Conservation (phyloP, 2,329 filamentous ascomycete species). For the Ophiocordyceps camponoti-leonardi region DNA sequence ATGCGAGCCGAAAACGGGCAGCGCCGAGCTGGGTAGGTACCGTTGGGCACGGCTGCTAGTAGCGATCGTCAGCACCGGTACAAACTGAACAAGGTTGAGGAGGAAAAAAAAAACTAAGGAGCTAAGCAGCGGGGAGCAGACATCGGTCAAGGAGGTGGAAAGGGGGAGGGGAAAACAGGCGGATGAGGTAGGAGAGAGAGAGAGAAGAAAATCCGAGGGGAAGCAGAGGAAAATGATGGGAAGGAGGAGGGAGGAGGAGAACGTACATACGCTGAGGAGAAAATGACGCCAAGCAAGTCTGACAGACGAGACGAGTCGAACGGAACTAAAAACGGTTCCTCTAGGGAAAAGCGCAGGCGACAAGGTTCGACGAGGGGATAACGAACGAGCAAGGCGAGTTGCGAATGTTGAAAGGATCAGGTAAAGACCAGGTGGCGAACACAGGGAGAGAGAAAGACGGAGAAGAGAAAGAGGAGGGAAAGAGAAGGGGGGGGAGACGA, state of each 20-base stretch:
- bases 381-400: too few relatives aligned
- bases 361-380: neutral
- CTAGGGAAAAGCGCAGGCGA: neutral
- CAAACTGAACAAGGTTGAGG: too few relatives aligned
- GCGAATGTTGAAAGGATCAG: neutral
- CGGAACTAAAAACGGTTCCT: too few relatives aligned
- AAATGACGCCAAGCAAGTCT: neutral
- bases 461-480: neutral
- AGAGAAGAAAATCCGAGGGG: neutral
- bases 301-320: neutral
- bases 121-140: too few relatives aligned
- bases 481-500: neutral
- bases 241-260: neutral
- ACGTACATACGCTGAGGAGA: neutral
- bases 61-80: neutral
- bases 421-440: neutral
- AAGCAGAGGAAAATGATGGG: neutral
- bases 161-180: too few relatives aligned
- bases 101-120: too few relatives aligned
- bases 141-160: too few relatives aligned
- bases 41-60: neutral
- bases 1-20: conserved; percentile 1
- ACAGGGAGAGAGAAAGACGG: neutral
- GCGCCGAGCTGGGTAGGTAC: neutral
- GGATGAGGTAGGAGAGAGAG: too few relatives aligned